These are phyloP conservation scores for Neonectria ditissima DNA, from an alignment of 2,329 filamentous ascomycete species.

Conservation along the genomic window DNA sequence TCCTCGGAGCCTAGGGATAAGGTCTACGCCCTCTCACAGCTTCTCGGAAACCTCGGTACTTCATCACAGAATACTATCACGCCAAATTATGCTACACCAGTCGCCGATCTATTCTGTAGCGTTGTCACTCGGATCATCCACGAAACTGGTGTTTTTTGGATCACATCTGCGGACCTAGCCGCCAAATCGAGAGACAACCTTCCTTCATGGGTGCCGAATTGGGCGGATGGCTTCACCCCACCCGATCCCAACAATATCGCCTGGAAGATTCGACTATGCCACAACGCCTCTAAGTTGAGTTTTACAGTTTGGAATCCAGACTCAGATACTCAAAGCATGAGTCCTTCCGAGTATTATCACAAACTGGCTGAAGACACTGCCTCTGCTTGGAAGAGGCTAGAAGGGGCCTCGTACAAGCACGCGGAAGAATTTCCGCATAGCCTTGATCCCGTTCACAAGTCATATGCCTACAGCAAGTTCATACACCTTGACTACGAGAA, in stretches of 20 bases:
- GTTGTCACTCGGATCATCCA: constrained; percentile 29
- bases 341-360: constrained; percentile 23
- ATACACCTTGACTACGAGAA: constrained; percentile 24
- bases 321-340: not conserved
- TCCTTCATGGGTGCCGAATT: constrained; percentile 41
- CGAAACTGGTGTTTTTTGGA: constrained; percentile 38
- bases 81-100: constrained; percentile 24
- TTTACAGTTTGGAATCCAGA: constrained; percentile 3
- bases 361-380: not conserved
- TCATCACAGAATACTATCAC: not conserved
- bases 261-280: constrained; percentile 38
- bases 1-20: constrained; percentile 38
- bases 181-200: constrained; percentile 34
- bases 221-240: constrained; percentile 30
- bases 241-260: constrained; percentile 15
- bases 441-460: not conserved
- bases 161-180: constrained; percentile 32
- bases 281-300: constrained; percentile 25
- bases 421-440: constrained; percentile 1
- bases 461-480: not conserved
- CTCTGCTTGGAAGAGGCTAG: constrained; percentile 3
- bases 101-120: constrained; percentile 26
- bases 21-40: constrained; percentile 28
- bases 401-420: constrained; percentile 4
- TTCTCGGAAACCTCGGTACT: constrained; percentile 30